Conservation (phyloP, 2,329 filamentous ascomycete genomes). For the Phaeosphaeria sp. region DNA sequence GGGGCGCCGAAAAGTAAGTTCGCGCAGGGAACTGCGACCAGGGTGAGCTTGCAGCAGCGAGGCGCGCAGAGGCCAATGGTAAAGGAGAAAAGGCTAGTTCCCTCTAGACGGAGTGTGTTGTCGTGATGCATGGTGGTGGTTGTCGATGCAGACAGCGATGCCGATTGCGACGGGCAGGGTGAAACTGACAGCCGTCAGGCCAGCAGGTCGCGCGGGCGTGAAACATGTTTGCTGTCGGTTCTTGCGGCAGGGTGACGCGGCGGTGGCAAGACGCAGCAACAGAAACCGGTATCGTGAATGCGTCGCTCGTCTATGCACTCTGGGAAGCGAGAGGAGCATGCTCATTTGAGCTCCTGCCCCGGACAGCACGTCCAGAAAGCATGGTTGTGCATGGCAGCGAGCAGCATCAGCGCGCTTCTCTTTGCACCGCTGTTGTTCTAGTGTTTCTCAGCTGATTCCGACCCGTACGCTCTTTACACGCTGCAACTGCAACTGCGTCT, state of each 20-base stretch:
- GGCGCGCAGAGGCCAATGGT: neutral
- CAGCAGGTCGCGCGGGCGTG: neutral
- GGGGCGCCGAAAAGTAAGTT: neutral
- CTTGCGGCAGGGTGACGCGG: neutral
- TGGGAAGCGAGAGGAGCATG: slow-evolving; percentile 4
- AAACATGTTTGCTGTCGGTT: neutral
- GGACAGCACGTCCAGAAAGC: slow-evolving; percentile 6
- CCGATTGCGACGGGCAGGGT: neutral
- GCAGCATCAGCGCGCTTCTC: slow-evolving; percentile 15
- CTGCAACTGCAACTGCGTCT: neutral
- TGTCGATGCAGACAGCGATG: neutral
- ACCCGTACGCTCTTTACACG: slow-evolving; percentile 5
- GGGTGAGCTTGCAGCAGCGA: neutral
- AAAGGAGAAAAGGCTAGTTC: neutral
- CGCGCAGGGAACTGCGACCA: neutral
- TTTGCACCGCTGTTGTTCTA: slow-evolving; percentile 1
- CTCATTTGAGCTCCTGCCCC: slow-evolving; percentile 5
- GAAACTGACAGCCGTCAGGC: neutral
- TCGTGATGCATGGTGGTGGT: neutral
- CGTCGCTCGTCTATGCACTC: neutral
- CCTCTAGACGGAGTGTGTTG: neutral
- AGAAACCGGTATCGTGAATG: slow-evolving; percentile 3
- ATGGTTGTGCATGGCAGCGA: slow-evolving; percentile 10
- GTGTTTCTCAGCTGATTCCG: neutral
- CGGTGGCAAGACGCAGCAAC: slow-evolving; percentile 4